These are phyloP conservation scores for Pleurotus sapidus DNA, from an alignment of 768 basidiomycete genomes.

Conservation along the genomic window DNA sequence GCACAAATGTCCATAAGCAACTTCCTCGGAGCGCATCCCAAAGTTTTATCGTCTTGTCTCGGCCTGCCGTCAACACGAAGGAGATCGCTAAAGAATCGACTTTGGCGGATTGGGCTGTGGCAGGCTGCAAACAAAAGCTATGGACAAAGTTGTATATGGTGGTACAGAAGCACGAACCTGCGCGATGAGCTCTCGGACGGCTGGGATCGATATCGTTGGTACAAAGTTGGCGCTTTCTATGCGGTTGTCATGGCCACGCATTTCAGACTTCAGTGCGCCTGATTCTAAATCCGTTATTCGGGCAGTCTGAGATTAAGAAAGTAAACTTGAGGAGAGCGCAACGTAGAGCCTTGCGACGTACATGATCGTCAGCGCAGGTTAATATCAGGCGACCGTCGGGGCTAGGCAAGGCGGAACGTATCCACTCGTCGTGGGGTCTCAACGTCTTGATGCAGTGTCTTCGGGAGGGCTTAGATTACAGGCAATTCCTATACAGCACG, in stretches of 20 bases:
- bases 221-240: conserved; percentile 69
- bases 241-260: conserved; percentile 72
- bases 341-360: conserved; percentile 32
- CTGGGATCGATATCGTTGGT: conserved; percentile 51
- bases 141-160: background rate
- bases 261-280: conserved; percentile 61
- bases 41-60: conserved; percentile 89
- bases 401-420: conserved; percentile 63
- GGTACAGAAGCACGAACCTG: conserved; percentile 1
- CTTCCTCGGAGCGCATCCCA: conserved; percentile 89
- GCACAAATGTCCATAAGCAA: conserved; percentile 71
- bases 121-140: background rate
- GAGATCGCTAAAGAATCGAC: conserved; percentile 5
- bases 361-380: conserved; percentile 88
- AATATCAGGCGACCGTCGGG: conserved; percentile 72
- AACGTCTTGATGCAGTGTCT: conserved; percentile 12
- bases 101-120: conserved; percentile 5
- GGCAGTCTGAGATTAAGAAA: conserved; percentile 51
- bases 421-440: conserved; percentile 70
- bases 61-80: conserved; percentile 78
- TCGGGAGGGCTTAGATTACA: conserved; percentile 6
- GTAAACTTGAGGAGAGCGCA: no score
- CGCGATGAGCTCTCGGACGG: conserved; percentile 60
- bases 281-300: conserved; percentile 62
- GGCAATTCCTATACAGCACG: background rate